phyloP scores from a whole-genome alignment of 2,329 filamentous ascomycete species.

The Harringtonia aguacate region DNA sequence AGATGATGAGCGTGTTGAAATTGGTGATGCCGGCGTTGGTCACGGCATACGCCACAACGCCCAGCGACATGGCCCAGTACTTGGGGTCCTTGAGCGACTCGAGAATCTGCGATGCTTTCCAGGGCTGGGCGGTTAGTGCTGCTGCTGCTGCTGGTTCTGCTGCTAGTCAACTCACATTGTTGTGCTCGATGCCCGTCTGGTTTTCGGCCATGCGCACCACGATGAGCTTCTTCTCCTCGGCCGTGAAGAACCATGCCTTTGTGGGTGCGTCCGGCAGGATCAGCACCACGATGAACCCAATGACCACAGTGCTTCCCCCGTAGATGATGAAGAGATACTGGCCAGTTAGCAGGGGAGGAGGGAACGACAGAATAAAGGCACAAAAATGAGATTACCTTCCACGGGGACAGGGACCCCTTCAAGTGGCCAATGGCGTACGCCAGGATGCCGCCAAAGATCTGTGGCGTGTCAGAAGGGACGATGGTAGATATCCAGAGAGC shows the following conservation, averaged over 20 bases:
- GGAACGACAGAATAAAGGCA: no score
- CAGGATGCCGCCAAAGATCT: conserved; percentile 43
- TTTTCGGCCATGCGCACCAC: conserved; percentile 44
- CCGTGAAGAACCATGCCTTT: conserved; percentile 39
- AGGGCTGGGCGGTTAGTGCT: no score
- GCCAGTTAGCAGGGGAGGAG: no score
- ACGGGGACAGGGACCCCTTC: conserved; percentile 42
- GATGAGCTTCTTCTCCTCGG: conserved; percentile 39
- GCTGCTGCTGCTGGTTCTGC: no score
- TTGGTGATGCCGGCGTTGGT: conserved; percentile 50
- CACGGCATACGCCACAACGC: conserved; percentile 40
- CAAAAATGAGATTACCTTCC: conserved; percentile 51
- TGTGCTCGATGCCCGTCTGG: conserved; percentile 49
- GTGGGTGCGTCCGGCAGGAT: conserved; percentile 42
- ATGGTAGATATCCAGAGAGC: no score
- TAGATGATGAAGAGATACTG: no score
- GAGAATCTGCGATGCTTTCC: no score
- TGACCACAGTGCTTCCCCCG: no score
- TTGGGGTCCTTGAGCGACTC: conserved; percentile 49
- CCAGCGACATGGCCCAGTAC: conserved; percentile 44
- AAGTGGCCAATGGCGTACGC: conserved; percentile 51
- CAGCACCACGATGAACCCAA: conserved; percentile 44
- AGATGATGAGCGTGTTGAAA: conserved; percentile 49
- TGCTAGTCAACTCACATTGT: conserved; percentile 37
- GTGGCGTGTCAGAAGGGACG: conserved; percentile 34